Evolutionary conservation across 108 stramenopile species (phyloP).

Genomic region (Ochromonas danica): DNA sequence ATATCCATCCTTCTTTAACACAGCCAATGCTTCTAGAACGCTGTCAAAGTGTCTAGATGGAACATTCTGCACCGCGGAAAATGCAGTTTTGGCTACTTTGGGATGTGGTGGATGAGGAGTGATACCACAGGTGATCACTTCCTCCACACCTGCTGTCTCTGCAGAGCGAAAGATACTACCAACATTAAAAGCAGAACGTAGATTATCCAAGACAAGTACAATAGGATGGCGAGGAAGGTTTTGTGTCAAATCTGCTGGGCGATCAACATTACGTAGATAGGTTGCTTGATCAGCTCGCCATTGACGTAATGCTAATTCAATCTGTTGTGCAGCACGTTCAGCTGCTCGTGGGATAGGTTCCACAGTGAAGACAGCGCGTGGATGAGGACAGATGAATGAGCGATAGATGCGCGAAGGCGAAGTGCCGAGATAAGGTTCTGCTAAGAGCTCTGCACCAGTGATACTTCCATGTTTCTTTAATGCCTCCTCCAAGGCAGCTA

Average conservation of each 20-base stretch:
- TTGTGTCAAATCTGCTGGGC: not conserved
- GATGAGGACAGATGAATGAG: not conserved
- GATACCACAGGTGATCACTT: conserved; percentile 67
- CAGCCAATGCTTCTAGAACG: conserved; percentile 60
- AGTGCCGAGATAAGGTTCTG: not conserved
- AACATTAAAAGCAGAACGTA: conserved; percentile 78
- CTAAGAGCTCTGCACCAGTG: not conserved
- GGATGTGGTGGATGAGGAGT: conserved; percentile 76
- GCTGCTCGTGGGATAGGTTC: conserved; percentile 1
- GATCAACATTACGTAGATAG: not conserved
- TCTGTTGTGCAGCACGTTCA: conserved; percentile 5
- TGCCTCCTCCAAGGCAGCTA: not conserved
- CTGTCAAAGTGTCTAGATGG: conserved; percentile 67
- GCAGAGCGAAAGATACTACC: conserved; percentile 79
- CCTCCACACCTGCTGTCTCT: conserved; percentile 61
- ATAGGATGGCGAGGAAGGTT: conserved; percentile 40
- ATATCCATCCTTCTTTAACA: conserved; percentile 45
- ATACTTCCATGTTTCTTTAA: not conserved
- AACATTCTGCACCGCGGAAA: conserved; percentile 69
- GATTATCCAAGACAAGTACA: conserved; percentile 71
- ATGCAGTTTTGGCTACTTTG: conserved; percentile 72
- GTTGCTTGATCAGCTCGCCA: conserved; percentile 46
- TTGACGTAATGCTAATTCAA: conserved; percentile 46
- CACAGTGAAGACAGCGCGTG: not conserved
- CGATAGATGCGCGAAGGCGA: not conserved